phyloP scores from a whole-genome alignment of 2,329 filamentous ascomycete genomes.

The Aurifilum marmelostoma region DNA sequence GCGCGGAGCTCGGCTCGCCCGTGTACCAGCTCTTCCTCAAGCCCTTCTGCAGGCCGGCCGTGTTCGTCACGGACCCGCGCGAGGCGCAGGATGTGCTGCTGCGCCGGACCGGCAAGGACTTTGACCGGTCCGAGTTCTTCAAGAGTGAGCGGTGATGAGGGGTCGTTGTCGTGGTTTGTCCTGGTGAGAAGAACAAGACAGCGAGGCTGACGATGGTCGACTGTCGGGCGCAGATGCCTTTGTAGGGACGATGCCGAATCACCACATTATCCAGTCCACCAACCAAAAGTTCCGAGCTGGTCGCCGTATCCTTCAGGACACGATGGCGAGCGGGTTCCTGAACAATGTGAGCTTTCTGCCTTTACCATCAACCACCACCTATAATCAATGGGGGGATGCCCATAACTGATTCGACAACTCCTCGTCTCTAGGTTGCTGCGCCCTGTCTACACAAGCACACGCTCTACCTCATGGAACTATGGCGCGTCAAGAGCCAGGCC shows the following conservation, averaged over 20 bases:
- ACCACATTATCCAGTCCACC: conserved; percentile 20
- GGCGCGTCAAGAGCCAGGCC: conserved; percentile 15
- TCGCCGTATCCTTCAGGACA: conserved; percentile 22
- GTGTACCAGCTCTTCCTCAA: conserved; percentile 29
- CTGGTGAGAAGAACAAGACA: neutral
- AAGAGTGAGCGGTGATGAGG: neutral
- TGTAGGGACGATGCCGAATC: conserved; percentile 17
- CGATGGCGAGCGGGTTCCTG: conserved; percentile 24
- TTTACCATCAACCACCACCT: too few species aligned
- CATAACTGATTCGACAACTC: too few species aligned
- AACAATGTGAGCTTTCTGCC: conserved; percentile 13
- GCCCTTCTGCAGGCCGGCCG: conserved; percentile 21
- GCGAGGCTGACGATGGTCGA: neutral
- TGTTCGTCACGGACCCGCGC: conserved; percentile 27
- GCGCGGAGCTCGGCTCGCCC: conserved; percentile 17
- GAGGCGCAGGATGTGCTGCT: conserved; percentile 28
- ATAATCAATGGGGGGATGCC: too few species aligned
- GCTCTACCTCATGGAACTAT: conserved; percentile 18
- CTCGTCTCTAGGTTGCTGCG: conserved; percentile 20
- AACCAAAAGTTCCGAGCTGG: conserved; percentile 23
- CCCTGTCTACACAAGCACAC: conserved; percentile 18
- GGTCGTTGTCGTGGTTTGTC: neutral
- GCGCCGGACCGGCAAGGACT: conserved; percentile 26
- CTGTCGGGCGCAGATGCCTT: conserved; percentile 33
- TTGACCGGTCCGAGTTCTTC: conserved; percentile 22